These are phyloP conservation scores for Wakefieldia striispora DNA, from an alignment of 768 basidiomycete species.

Conservation along the genomic window DNA sequence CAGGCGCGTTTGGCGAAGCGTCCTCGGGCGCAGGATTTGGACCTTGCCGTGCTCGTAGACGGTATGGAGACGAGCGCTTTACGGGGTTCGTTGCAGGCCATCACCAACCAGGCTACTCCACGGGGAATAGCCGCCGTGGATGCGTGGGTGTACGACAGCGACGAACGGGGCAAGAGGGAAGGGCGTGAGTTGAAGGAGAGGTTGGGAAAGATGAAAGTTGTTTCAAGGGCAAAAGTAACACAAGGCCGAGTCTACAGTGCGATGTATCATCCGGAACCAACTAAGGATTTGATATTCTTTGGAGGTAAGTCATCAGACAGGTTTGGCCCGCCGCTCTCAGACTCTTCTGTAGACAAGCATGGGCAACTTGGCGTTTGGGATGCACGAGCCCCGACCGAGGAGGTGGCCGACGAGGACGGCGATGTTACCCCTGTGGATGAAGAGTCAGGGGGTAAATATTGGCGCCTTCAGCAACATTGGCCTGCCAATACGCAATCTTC, in stretches of 20 bases:
- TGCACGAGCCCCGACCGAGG: conserved; percentile 66
- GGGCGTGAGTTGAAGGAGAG: conserved; percentile 53
- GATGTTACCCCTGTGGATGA: conserved; percentile 40
- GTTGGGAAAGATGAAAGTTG: conserved; percentile 57
- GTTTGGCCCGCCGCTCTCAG: background rate
- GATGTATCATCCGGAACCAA: conserved; percentile 75
- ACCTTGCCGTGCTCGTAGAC: conserved; percentile 50
- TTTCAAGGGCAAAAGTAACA: conserved; percentile 79
- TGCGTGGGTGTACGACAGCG: conserved; percentile 48
- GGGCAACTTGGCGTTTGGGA: conserved; percentile 88
- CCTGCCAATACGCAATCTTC: conserved; percentile 78
- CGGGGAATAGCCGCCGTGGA: conserved; percentile 45
- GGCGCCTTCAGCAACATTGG: conserved; percentile 82
- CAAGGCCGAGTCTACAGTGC: conserved; percentile 73
- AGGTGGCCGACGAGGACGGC: conserved; percentile 63
- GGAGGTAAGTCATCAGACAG: conserved; percentile 49
- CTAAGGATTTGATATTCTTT: conserved; percentile 84
- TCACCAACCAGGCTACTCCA: conserved; percentile 37
- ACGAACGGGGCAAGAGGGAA: conserved; percentile 46
- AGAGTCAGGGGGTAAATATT: conserved; percentile 69
- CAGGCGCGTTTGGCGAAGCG: conserved; percentile 58
- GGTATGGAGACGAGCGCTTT: conserved; percentile 48
- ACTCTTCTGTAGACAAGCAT: conserved; percentile 63
- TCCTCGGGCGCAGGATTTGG: conserved; percentile 66
- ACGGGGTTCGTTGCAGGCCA: conserved; percentile 40